Evolutionary conservation across 805 yeast genomes (phyloP).

Genomic region (Huiozyma naganishii): DNA sequence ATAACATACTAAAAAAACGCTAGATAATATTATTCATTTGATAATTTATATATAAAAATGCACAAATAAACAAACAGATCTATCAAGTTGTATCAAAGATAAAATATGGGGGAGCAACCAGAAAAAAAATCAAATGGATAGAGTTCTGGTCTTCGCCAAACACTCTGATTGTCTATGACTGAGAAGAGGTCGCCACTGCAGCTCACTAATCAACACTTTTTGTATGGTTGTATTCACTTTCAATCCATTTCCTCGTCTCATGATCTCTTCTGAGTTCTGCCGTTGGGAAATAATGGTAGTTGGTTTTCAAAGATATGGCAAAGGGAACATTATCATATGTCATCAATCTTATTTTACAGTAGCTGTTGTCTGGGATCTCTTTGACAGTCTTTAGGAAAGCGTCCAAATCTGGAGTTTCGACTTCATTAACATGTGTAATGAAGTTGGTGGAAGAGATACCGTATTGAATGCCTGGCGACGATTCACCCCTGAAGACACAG

Average conservation of each 20-base stretch:
- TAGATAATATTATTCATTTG: not conserved
- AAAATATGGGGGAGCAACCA: not conserved
- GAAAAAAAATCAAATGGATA: too few species aligned
- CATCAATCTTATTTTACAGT: slow-evolving; percentile 69
- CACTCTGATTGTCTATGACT: too few species aligned
- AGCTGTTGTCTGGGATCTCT: slow-evolving; percentile 65
- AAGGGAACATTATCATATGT: slow-evolving; percentile 80
- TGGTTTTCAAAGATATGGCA: slow-evolving; percentile 77
- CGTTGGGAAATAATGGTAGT: slow-evolving; percentile 81
- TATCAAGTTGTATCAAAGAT: not conserved
- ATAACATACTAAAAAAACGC: too few species aligned
- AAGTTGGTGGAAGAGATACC: slow-evolving; percentile 71
- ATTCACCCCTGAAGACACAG: slow-evolving; percentile 59
- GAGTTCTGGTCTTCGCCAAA: too few species aligned
- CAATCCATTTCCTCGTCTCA: slow-evolving; percentile 42
- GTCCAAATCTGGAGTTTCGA: slow-evolving; percentile 57
- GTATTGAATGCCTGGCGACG: slow-evolving; percentile 81
- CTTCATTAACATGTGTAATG: slow-evolving; percentile 80
- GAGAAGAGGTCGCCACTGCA: too few species aligned
- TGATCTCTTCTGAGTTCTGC: slow-evolving; percentile 43
- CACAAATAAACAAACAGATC: not conserved
- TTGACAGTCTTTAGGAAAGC: slow-evolving; percentile 58
- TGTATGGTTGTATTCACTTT: slow-evolving; percentile 36
- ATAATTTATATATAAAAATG: not conserved
- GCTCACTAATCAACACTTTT: slow-evolving; percentile 6